Conservation (phyloP, 805 yeast genomes). For the Starmerella scarabaei region DNA sequence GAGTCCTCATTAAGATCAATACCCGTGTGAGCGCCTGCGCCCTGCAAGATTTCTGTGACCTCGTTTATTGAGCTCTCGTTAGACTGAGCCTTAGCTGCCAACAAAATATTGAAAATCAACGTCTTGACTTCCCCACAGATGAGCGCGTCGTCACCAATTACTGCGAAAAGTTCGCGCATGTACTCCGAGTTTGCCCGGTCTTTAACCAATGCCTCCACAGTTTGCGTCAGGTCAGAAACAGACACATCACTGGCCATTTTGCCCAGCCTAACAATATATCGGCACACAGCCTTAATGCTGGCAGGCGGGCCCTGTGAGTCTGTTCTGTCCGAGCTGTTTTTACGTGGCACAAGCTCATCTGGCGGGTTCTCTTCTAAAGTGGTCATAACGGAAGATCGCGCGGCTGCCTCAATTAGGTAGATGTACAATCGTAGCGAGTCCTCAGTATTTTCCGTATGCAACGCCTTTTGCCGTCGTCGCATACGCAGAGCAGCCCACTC, state of each 20-base stretch:
- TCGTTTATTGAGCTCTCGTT: not conserved
- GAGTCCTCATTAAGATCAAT: slow-evolving; percentile 17
- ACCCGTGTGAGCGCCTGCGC: slow-evolving; percentile 3
- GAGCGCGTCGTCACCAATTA: slow-evolving; percentile 9
- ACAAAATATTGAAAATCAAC: slow-evolving; percentile 20
- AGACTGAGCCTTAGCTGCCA: slow-evolving; percentile 7
- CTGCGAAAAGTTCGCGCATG: slow-evolving; percentile 10
- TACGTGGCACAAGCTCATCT: not conserved
- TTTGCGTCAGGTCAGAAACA: slow-evolving; percentile 18
- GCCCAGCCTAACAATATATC: slow-evolving; percentile 19
- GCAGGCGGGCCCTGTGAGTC: slow-evolving; percentile 1
- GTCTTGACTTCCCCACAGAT: slow-evolving; percentile 16
- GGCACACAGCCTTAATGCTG: slow-evolving; percentile 18
- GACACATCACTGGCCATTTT: slow-evolving; percentile 15
- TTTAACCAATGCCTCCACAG: slow-evolving; percentile 13
- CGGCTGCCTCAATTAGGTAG: slow-evolving; percentile 20
- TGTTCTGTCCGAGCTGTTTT: not conserved
- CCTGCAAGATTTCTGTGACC: slow-evolving; percentile 5
- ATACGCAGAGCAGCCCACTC: slow-evolving; percentile 25
- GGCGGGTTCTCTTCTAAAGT: slow-evolving; percentile 11
- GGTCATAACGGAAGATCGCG: slow-evolving; percentile 7
- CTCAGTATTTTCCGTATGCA: not conserved
- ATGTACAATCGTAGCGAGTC: slow-evolving; percentile 11
- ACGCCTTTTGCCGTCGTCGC: slow-evolving; percentile 21
- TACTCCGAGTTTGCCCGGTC: slow-evolving; percentile 1